Percentiles rank a stretch among this genome's conserved stretches.
phyloP scores from a whole-genome alignment of 2,329 filamentous ascomycete species.

The Colletotrichum spinosum region DNA sequence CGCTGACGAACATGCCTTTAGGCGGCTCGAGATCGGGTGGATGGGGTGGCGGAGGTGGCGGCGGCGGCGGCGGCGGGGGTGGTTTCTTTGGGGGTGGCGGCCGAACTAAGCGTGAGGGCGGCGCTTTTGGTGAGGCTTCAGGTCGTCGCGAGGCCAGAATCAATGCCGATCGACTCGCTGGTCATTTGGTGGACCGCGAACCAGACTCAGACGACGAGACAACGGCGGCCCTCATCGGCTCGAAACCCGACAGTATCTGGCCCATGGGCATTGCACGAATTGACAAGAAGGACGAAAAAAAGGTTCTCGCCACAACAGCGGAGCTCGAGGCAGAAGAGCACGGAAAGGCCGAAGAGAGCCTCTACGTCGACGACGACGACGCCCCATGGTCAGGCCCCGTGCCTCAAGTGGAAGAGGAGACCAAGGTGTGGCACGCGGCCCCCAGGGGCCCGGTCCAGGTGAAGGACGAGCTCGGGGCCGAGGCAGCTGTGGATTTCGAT shows the following conservation, averaged over 20 bases:
- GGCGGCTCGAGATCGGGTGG: slow-evolving; percentile 37
- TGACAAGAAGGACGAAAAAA: slow-evolving; percentile 65
- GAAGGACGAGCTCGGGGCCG: slow-evolving; percentile 58
- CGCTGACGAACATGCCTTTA: slow-evolving; percentile 12
- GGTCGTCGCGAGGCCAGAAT: slow-evolving; percentile 59
- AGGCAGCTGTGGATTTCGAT: slow-evolving; percentile 51
- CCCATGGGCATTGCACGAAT: slow-evolving; percentile 68
- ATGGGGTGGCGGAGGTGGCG: slow-evolving; percentile 36
- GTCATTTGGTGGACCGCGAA: slow-evolving; percentile 48
- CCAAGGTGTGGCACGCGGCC: slow-evolving; percentile 59
- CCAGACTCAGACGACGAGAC: slow-evolving; percentile 40
- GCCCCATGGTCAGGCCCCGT: slow-evolving; percentile 44
- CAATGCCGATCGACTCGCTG: slow-evolving; percentile 67
- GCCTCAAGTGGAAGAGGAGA: slow-evolving; percentile 44
- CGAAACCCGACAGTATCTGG: slow-evolving; percentile 47
- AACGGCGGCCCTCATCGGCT: slow-evolving; percentile 38
- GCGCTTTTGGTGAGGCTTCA: slow-evolving; percentile 52
- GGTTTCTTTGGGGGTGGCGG: slow-evolving; percentile 42
- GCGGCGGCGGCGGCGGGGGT: slow-evolving; percentile 43
- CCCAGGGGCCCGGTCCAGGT: slow-evolving; percentile 51
- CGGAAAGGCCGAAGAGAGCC: slow-evolving; percentile 57
- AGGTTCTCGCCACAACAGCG: slow-evolving; percentile 66
- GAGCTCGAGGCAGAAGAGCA: slow-evolving; percentile 68
- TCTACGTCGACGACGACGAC: slow-evolving; percentile 55
- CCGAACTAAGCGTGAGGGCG: slow-evolving; percentile 48